A percentile compares a stretch with the other conserved stretches of the same genome.
phyloP scores from a whole-genome alignment of 2,329 filamentous ascomycete genomes.

The Pestalotiopsis fici region DNA sequence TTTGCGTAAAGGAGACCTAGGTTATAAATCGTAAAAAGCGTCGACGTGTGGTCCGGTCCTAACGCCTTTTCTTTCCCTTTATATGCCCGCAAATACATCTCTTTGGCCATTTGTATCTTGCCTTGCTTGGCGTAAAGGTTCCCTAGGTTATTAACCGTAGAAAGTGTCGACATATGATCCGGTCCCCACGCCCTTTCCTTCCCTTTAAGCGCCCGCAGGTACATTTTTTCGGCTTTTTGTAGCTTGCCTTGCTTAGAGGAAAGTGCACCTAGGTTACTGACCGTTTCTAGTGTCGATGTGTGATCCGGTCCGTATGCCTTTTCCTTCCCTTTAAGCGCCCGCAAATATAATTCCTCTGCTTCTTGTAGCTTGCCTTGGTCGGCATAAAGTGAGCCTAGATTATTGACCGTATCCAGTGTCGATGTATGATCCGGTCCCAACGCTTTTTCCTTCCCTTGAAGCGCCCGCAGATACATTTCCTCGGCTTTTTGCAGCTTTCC shows the following conservation, averaged over 20 bases:
- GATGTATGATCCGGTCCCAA: slow-evolving; percentile 8
- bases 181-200: slow-evolving; percentile 8
- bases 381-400: not conserved
- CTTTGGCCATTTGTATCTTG: slow-evolving; percentile 7
- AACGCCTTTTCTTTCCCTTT: not conserved
- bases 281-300: no score
- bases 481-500: slow-evolving; percentile 8
- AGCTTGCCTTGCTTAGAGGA: slow-evolving; percentile 7
- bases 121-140: slow-evolving; percentile 7
- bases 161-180: slow-evolving; percentile 10
- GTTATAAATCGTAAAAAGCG: slow-evolving; percentile 4
- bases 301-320: no score
- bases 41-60: slow-evolving; percentile 9
- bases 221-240: slow-evolving; percentile 11
- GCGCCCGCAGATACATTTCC: slow-evolving; percentile 12
- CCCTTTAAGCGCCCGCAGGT: not conserved
- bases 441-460: not conserved
- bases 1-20: slow-evolving; percentile 2
- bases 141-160: slow-evolving; percentile 8
- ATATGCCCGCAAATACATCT: slow-evolving; percentile 12
- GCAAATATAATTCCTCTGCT: no score
- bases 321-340: no score
- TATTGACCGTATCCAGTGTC: slow-evolving; percentile 6
- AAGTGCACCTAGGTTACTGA: not conserved
- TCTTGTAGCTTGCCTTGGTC: no score